A percentile compares a stretch with the other conserved stretches of the same genome.
phyloP scores from a whole-genome alignment of 2,329 filamentous ascomycete genomes.

The Westerdykella ornata region DNA sequence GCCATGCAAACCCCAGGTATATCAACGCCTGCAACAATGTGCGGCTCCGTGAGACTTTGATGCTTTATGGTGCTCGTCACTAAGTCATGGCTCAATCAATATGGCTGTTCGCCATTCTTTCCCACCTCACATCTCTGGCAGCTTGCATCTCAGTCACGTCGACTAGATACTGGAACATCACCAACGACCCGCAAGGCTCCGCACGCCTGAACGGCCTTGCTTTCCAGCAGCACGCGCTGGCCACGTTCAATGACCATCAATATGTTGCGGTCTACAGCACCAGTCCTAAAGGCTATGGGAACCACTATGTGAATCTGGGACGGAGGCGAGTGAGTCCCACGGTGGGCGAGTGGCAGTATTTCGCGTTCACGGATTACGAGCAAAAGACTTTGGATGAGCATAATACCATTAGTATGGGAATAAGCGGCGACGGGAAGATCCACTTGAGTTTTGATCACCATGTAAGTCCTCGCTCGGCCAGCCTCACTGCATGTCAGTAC shows the following conservation, averaged over 20 bases:
- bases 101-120: too few species aligned
- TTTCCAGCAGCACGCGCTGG: slow-evolving; percentile 46
- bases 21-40: too few species aligned
- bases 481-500: background rate
- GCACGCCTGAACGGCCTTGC: slow-evolving; percentile 44
- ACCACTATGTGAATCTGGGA: slow-evolving; percentile 42
- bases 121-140: too few species aligned
- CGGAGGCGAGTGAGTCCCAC: slow-evolving; percentile 40
- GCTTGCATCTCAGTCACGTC: slow-evolving; percentile 19
- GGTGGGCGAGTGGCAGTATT: slow-evolving; percentile 39
- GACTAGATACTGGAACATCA: slow-evolving; percentile 25
- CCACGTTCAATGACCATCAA: slow-evolving; percentile 46
- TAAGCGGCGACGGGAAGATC: slow-evolving; percentile 49
- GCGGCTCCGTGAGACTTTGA: too few species aligned
- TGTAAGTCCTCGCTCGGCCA: slow-evolving; percentile 1
- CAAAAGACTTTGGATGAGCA: slow-evolving; percentile 49
- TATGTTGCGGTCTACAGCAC: slow-evolving; percentile 44
- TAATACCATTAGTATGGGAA: slow-evolving; percentile 49
- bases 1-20: too few species aligned
- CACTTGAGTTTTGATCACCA: slow-evolving; percentile 51
- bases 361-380: slow-evolving; percentile 46
- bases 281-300: slow-evolving; percentile 26
- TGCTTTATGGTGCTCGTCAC: too few species aligned
- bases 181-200: slow-evolving; percentile 30
- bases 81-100: too few species aligned